These are phyloP conservation scores for Pichia paraexigua DNA, from an alignment of 805 yeast species.

Conservation along the genomic window DNA sequence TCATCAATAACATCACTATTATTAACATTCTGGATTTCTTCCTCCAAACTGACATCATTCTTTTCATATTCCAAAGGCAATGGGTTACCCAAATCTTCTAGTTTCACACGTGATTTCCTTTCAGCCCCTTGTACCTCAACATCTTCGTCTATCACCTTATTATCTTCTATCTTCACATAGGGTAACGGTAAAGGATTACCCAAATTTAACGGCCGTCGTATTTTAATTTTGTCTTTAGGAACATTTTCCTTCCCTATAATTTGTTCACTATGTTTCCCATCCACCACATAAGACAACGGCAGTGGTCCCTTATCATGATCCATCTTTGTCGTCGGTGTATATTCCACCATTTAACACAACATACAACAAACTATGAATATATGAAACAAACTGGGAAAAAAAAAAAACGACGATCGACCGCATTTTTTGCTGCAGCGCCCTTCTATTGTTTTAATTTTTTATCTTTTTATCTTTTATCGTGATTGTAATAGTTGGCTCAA, in stretches of 20 bases:
- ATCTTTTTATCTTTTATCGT: not conserved
- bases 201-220: constrained; percentile 1
- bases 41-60: not conserved
- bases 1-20: not conserved
- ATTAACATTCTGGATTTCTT: not conserved
- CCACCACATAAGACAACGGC: constrained; percentile 1
- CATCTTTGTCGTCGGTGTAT: not conserved
- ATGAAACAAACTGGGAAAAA: not conserved
- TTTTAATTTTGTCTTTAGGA: not conserved
- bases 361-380: not conserved
- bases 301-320: not conserved
- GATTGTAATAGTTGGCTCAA: not conserved
- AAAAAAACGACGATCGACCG: not conserved
- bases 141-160: not conserved
- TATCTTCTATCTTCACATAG: constrained; percentile 7
- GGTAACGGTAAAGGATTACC: constrained; percentile 24
- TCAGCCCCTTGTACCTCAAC: not conserved
- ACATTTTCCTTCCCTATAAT: not conserved
- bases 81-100: constrained; percentile 4
- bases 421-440: not conserved
- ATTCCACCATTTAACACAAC: not conserved
- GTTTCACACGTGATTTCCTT: not conserved
- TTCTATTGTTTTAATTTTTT: too few species aligned
- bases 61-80: not conserved
- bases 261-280: not conserved